phyloP scores from a whole-genome alignment of 2,329 filamentous ascomycete genomes.

The Cordyceps militaris region DNA sequence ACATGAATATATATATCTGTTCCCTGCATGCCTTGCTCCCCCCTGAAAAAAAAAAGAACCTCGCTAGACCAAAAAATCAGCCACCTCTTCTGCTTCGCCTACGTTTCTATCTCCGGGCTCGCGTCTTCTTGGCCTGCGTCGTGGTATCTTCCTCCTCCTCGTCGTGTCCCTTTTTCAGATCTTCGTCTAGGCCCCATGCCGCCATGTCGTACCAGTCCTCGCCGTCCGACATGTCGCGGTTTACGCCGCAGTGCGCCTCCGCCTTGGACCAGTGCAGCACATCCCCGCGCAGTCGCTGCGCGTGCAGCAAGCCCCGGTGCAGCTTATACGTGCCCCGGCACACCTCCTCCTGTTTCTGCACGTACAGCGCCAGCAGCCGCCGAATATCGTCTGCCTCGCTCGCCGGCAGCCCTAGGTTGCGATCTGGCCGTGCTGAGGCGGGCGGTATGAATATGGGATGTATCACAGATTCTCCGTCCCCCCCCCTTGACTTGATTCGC shows the following conservation, averaged over 20 bases:
- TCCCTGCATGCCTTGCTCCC: neutral
- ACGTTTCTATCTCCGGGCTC: conserved; percentile 39
- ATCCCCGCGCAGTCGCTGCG: conserved; percentile 62
- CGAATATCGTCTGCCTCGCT: conserved; percentile 73
- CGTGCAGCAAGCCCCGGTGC: conserved; percentile 63
- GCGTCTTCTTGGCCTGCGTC: conserved; percentile 53
- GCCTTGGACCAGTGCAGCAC: conserved; percentile 72
- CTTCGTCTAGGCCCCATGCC: conserved; percentile 68
- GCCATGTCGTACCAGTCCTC: conserved; percentile 86
- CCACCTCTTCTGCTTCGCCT: neutral
- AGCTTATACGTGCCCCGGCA: conserved; percentile 62
- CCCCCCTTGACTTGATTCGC: neutral
- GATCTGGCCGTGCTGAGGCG: conserved; percentile 53
- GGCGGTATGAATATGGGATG: conserved; percentile 71
- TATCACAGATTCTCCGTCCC: conserved; percentile 45
- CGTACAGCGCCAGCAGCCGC: conserved; percentile 64
- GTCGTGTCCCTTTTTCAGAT: conserved; percentile 74
- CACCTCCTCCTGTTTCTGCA: conserved; percentile 82
- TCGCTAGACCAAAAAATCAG: neutral
- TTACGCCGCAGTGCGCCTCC: conserved; percentile 61
- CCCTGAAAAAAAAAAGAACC: neutral
- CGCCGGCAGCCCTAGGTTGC: conserved; percentile 64
- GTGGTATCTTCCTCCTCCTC: conserved; percentile 68
- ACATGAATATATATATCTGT: neutral
- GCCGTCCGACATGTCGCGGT: conserved; percentile 74